Conservation (phyloP, 2,329 filamentous ascomycete genomes). For the Cercospora berteroae region DNA sequence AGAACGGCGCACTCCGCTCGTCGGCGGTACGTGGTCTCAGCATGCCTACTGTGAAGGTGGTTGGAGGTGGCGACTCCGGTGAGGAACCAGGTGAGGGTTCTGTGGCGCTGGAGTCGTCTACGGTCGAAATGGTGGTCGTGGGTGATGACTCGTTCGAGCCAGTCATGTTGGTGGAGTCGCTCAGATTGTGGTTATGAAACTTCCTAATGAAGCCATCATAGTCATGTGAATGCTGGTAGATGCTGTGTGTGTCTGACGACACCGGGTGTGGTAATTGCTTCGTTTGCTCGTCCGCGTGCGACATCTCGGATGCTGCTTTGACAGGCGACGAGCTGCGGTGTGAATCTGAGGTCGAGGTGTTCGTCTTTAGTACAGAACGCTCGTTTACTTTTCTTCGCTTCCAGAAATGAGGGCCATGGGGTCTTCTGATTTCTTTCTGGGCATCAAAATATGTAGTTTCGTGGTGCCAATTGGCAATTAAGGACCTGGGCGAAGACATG, state of each 20-base stretch:
- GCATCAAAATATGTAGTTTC: conserved; percentile 22
- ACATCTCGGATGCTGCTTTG: conserved; percentile 28
- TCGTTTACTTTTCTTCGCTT: conserved; percentile 32
- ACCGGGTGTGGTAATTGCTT: conserved; percentile 28
- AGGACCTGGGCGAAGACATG: conserved; percentile 33
- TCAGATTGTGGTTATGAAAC: conserved; percentile 68
- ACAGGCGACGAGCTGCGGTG: neutral
- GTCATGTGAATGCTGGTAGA: conserved; percentile 19
- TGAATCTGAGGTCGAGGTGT: neutral
- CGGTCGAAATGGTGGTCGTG: conserved; percentile 88
- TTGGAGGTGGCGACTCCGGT: conserved; percentile 78
- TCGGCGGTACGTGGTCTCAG: conserved; percentile 49
- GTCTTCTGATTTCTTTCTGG: conserved; percentile 15
- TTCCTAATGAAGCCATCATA: conserved; percentile 32
- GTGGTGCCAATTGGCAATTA: conserved; percentile 30
- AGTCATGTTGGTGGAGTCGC: conserved; percentile 73
- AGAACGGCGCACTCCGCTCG: conserved; percentile 55
- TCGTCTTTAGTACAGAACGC: conserved; percentile 9
- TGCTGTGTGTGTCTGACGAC: conserved; percentile 10
- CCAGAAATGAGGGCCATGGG: conserved; percentile 32
- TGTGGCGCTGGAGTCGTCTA: conserved; percentile 84
- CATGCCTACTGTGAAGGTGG: conserved; percentile 62
- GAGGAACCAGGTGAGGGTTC: conserved; percentile 90
- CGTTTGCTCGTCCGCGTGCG: conserved; percentile 26
- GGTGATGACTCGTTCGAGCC: conserved; percentile 92